phyloP scores from a whole-genome alignment of 2,329 filamentous ascomycete species.

The Colletotrichum sp. region DNA sequence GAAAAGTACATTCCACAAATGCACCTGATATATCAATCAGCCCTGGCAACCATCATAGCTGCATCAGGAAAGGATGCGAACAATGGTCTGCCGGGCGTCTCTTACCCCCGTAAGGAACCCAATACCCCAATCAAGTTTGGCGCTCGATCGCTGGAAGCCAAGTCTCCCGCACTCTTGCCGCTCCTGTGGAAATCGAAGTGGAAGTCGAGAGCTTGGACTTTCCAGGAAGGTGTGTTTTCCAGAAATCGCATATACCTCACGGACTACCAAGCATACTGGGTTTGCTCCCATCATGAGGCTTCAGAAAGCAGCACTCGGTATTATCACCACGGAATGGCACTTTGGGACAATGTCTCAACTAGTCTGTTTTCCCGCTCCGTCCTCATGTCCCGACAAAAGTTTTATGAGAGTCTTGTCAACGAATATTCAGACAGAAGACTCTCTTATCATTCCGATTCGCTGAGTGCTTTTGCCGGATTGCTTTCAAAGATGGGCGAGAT shows the following conservation, averaged over 20 bases:
- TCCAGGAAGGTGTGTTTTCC: not conserved
- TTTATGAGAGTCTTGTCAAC: not conserved
- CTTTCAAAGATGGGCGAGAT: not conserved
- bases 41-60: not conserved
- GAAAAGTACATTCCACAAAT: not conserved
- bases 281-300: not conserved
- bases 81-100: not conserved
- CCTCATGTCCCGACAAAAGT: too few species aligned
- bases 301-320: not conserved
- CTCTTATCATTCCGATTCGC: not conserved
- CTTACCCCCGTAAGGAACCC: not conserved
- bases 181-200: not conserved
- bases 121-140: not conserved
- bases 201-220: not conserved
- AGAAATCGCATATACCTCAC: not conserved
- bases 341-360: not conserved
- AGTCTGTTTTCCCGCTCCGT: not conserved
- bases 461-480: not conserved
- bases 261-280: not conserved
- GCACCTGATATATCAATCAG: not conserved
- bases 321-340: not conserved
- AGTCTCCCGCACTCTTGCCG: not conserved
- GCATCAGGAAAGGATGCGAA: not conserved
- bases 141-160: not conserved
- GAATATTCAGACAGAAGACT: not conserved